Conservation (phyloP, 2,329 filamentous ascomycete genomes). For the Fusarium papillatum region DNA sequence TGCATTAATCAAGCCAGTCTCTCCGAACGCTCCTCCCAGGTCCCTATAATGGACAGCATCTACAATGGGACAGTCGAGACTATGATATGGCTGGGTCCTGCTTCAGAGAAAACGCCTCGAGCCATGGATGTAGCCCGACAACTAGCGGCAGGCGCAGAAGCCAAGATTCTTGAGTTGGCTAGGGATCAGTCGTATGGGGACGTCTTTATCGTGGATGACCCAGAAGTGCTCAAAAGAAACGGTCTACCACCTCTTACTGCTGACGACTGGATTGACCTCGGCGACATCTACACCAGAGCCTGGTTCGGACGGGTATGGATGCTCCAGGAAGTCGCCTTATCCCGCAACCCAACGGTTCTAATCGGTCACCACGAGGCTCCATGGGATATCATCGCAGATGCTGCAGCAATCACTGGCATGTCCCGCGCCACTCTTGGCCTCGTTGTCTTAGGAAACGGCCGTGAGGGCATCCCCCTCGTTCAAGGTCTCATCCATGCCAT, state of each 20-base stretch:
- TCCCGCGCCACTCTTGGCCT: slow-evolving; percentile 33
- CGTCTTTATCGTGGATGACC: slow-evolving; percentile 34
- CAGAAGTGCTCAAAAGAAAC: slow-evolving; percentile 21
- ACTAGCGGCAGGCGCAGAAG: slow-evolving; percentile 22
- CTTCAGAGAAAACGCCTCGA: slow-evolving; percentile 9
- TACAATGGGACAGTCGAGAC: slow-evolving; percentile 36
- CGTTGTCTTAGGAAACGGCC: slow-evolving; percentile 1
- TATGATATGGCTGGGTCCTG: slow-evolving; percentile 39
- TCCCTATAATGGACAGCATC: slow-evolving; percentile 39
- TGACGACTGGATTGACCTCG: slow-evolving; percentile 29
- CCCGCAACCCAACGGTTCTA: slow-evolving; percentile 32
- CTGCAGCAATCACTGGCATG: slow-evolving; percentile 22
- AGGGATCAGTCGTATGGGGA: slow-evolving; percentile 25
- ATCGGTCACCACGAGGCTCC: slow-evolving; percentile 33
- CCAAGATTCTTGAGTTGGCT: slow-evolving; percentile 30
- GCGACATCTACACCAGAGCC: slow-evolving; percentile 31
- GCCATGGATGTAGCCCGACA: slow-evolving; percentile 19
- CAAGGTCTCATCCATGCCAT: slow-evolving; percentile 31
- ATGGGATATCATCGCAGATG: slow-evolving; percentile 33
- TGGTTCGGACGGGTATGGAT: slow-evolving; percentile 48
- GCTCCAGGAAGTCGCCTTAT: slow-evolving; percentile 45
- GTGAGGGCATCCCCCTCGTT: slow-evolving; percentile 13
- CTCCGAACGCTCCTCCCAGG: slow-evolving; percentile 33
- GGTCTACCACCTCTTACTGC: slow-evolving; percentile 31
- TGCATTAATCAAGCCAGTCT: slow-evolving; percentile 41